Conservation (phyloP, 2,329 filamentous ascomycete genomes). For the Xenosphaeropsis pyriputrescens region DNA sequence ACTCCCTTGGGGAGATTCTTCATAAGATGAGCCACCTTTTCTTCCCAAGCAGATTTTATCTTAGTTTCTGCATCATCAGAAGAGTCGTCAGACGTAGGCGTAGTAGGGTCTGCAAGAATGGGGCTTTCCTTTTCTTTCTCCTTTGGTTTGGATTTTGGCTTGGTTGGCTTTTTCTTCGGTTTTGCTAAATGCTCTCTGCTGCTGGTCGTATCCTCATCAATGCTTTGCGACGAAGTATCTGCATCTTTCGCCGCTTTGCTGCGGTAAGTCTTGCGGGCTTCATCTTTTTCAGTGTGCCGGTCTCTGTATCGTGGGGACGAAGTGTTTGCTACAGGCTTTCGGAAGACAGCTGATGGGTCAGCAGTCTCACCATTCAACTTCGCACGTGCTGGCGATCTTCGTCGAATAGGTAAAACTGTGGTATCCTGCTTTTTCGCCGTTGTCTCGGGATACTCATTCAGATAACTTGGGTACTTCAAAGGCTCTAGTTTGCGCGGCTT, state of each 20-base stretch:
- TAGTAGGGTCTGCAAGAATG: constrained; percentile 19
- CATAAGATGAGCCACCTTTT: constrained; percentile 48
- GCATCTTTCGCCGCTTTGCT: constrained; percentile 10
- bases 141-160: constrained; percentile 1
- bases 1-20: constrained; percentile 70
- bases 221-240: constrained; percentile 14
- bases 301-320: constrained; percentile 17
- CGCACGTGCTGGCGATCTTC: constrained; percentile 8
- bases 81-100: constrained; percentile 28
- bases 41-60: constrained; percentile 40
- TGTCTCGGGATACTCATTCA: constrained; percentile 20
- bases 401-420: constrained; percentile 17
- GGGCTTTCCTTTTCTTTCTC: constrained; percentile 18
- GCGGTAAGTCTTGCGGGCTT: constrained; percentile 8
- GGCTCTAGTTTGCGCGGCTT: constrained; percentile 20
- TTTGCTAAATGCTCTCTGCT: constrained; percentile 11
- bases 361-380: neutral
- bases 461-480: constrained; percentile 18
- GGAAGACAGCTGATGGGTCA: constrained; percentile 9
- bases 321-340: constrained; percentile 19
- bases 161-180: constrained; percentile 11
- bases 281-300: constrained; percentile 11
- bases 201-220: constrained; percentile 16
- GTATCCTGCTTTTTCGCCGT: constrained; percentile 11
- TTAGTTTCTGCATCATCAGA: constrained; percentile 28